These are phyloP conservation scores for Eucalyptus sideroxylon DNA, from an alignment of 345 rosid genomes.

Conservation along the genomic window DNA sequence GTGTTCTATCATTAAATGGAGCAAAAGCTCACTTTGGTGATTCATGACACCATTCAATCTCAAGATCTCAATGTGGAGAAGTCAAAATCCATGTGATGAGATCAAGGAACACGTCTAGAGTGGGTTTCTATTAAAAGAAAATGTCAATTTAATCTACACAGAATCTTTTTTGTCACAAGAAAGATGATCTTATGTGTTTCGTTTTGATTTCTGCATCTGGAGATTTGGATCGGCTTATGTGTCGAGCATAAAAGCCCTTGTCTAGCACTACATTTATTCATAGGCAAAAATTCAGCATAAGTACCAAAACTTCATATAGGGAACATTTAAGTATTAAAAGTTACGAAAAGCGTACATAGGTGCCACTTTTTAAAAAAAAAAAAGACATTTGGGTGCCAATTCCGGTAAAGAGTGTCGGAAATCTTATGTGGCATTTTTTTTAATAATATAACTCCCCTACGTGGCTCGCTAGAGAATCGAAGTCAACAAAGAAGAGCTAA, in stretches of 20 bases:
- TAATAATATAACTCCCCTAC: too few species aligned
- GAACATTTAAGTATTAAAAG: too few species aligned
- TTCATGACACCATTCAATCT: background rate
- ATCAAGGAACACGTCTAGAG: background rate
- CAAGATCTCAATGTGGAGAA: background rate
- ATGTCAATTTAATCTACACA: background rate
- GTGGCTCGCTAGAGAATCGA: rapidly evolving
- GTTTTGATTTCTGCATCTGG: background rate
- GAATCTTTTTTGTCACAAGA: background rate
- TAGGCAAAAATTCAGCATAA: background rate
- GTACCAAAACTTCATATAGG: too few species aligned
- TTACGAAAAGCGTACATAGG: rapidly evolving
- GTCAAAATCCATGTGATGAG: background rate
- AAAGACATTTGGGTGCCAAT: rapidly evolving
- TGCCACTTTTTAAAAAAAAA: too few species aligned
- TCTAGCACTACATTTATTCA: background rate
- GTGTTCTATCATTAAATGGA: background rate
- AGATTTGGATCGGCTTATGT: background rate
- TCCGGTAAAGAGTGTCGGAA: rapidly evolving
- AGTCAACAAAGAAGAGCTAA: too few species aligned
- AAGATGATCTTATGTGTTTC: background rate
- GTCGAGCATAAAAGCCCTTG: background rate
- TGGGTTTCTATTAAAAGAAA: background rate
- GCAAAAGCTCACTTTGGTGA: background rate
- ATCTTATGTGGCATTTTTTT: too few species aligned